Evolutionary conservation across 78 protist genomes (phyloP), one percentile per base, ranked within the genome.

Genomic region (Isochrysis galbana): DNA sequence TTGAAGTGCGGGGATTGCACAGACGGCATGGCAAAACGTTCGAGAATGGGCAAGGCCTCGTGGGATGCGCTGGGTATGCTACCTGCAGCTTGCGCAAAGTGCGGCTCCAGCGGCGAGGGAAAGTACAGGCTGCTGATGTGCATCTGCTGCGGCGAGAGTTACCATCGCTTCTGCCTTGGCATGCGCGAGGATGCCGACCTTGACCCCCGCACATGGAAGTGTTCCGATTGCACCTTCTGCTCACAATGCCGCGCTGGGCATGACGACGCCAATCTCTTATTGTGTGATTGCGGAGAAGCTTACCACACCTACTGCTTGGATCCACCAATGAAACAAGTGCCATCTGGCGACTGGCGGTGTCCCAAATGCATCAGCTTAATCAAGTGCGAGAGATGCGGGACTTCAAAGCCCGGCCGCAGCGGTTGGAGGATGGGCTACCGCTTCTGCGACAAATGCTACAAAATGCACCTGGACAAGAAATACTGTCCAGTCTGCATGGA

Each of bases 331-430:
- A 44, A 80, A 54, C 55, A 46, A 11, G 88, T 80, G 55, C 88
- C 88, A 3, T 21, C 0, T 1, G 88, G 88, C 19, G 88, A 44
- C 3, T 80, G 88, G 88, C 1, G 7, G 32, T 80, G 88, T 54
- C 87, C 87, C 2, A 4, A 44, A 19, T 80, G 88, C 54, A 54
- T 44, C 21, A 36, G 25, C 10, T 23, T 2, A n/a, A 11, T 61
- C 72, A 34, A 7, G 38, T 80, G 88, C 88, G 88, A 80, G 88
- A 46, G 47, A 38, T 80, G 88, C 88, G 47, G 55, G 47, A 77
- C 47, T 1, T 14, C 17, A 17, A 39, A 77, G 84, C 84, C 84
- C 34, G 84, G 84, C n/a, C 10, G 84, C 1, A 46, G 84, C 46
- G 84, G 84, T 29, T 77, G 84, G 84, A 17, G n/a, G 46, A 4